Conservation (phyloP, 1,284 basidiomycete species). For the Erythrobasidium hasegawianum region DNA sequence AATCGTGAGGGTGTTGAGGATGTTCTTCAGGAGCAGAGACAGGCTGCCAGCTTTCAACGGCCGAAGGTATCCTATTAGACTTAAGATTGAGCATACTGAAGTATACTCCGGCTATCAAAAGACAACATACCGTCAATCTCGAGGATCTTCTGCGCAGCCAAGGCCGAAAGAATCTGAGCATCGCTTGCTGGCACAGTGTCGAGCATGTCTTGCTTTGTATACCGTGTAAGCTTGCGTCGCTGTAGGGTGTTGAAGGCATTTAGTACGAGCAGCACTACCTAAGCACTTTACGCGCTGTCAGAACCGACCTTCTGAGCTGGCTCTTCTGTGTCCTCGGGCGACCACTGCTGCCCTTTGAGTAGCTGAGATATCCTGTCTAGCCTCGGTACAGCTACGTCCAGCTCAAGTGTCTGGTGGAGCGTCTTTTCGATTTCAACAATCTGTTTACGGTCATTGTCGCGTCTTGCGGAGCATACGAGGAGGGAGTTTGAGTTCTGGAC, state of each 20-base stretch:
- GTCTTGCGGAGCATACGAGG: conserved; percentile 54
- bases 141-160: conserved; percentile 14
- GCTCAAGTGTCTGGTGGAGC: conserved; percentile 44
- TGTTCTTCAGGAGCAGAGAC: conserved; percentile 22
- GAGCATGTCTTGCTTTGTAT: conserved; percentile 16
- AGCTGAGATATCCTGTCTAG: conserved; percentile 30
- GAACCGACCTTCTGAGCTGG: conserved; percentile 14
- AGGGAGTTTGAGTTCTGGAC: conserved; percentile 80
- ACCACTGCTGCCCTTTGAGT: conserved; percentile 32
- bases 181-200: conserved; percentile 29
- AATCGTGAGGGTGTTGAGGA: conserved; percentile 19
- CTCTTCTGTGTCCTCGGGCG: conserved; percentile 14
- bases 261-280: background rate
- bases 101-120: background rate
- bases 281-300: background rate
- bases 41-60: conserved; percentile 5
- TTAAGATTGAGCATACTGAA: background rate
- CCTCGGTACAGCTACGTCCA: conserved; percentile 38
- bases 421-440: conserved; percentile 37
- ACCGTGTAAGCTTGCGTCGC: conserved; percentile 13
- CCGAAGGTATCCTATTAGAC: conserved; percentile 15
- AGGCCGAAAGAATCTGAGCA: conserved; percentile 13
- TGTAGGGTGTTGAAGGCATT: background rate
- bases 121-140: conserved; percentile 13
- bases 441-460: background rate